phyloP scores from a whole-genome alignment of 805 yeast genomes.

The Lipomyces starkeyi region DNA sequence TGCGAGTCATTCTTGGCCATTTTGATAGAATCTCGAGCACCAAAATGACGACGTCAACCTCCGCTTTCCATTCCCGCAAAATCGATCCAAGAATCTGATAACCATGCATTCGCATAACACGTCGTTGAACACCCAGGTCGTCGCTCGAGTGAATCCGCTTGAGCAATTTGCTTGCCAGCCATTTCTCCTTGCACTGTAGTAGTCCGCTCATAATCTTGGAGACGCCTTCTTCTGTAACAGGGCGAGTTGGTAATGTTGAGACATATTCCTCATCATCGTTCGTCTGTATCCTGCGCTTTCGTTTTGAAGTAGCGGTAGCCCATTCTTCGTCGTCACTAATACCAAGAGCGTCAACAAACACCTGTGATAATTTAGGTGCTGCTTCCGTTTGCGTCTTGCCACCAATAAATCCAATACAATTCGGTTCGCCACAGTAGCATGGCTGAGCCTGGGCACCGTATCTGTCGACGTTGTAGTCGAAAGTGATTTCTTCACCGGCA shows the following conservation, averaged over 20 bases:
- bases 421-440: conserved; percentile 91
- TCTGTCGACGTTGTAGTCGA: conserved; percentile 92
- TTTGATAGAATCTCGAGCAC: conserved; percentile 62
- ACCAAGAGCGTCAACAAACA: conserved; percentile 84
- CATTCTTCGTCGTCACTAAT: conserved; percentile 69
- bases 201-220: conserved; percentile 80
- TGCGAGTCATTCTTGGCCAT: conserved; percentile 79
- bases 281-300: conserved; percentile 57
- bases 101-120: conserved; percentile 82
- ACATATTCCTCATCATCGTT: conserved; percentile 65
- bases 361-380: conserved; percentile 80
- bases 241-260: conserved; percentile 58
- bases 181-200: conserved; percentile 72
- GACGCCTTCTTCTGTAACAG: conserved; percentile 64
- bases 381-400: conserved; percentile 97
- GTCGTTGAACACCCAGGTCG: conserved; percentile 58
- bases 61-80: conserved; percentile 51
- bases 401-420: conserved; percentile 92
- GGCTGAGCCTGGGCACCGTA: conserved; percentile 95
- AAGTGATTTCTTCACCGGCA: conserved; percentile 88
- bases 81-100: conserved; percentile 75
- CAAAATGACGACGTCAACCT: conserved; percentile 52
- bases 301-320: conserved; percentile 54
- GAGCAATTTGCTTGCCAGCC: conserved; percentile 68
- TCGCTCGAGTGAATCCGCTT: conserved; percentile 64